phyloP scores from a whole-genome alignment of 768 basidiomycete species.

The Podaxis sp. region DNA sequence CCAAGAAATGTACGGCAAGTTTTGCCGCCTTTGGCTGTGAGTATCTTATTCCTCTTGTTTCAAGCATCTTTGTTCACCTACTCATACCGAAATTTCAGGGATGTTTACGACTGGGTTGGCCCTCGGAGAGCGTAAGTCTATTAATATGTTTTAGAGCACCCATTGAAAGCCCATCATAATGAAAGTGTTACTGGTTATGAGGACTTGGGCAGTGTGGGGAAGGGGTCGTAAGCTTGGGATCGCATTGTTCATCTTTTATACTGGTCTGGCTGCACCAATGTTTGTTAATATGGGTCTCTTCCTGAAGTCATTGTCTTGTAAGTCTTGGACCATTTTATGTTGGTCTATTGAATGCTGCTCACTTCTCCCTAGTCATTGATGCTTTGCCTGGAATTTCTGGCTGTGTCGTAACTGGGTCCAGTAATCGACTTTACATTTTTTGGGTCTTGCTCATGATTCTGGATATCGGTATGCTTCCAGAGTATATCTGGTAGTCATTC shows the following conservation, averaged over 20 bases:
- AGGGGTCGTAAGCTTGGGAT: neutral
- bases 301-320: neutral
- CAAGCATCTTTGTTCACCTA: neutral
- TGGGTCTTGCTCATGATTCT: slow-evolving; percentile 13
- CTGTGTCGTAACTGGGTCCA: neutral
- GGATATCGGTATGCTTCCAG: slow-evolving; percentile 3
- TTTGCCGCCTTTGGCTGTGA: neutral
- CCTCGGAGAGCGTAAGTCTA: neutral
- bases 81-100: neutral
- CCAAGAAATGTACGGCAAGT: neutral
- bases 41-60: neutral
- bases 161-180: neutral
- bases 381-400: neutral
- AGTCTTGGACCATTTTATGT: neutral
- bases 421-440: neutral
- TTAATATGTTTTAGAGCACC: neutral
- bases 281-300: slow-evolving; percentile 6
- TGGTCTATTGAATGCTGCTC: neutral
- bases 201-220: slow-evolving; percentile 13
- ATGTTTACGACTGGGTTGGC: neutral
- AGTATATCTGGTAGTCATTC: neutral
- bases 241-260: neutral
- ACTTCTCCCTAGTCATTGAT: neutral
- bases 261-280: neutral
- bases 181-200: slow-evolving; percentile 3